Conservation (phyloP, 1,139 yeast species). For the Protomyces inouyei region DNA sequence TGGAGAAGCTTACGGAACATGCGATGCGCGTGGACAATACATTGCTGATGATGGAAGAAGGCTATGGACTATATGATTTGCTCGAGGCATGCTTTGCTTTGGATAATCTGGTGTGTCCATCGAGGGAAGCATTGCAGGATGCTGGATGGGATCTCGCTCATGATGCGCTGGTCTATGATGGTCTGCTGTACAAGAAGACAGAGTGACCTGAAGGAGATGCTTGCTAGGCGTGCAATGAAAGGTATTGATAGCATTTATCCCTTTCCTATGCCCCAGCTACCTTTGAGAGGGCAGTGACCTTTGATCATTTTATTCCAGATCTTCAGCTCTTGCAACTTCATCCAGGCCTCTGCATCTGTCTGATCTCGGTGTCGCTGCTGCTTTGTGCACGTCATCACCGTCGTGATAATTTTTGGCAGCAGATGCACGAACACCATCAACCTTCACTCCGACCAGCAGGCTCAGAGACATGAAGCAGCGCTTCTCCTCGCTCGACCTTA, state of each 20-base stretch:
- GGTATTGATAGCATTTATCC: too few species aligned
- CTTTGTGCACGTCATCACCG: too few species aligned
- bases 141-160: not conserved
- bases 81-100: not conserved
- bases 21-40: not conserved
- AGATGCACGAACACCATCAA: too few species aligned
- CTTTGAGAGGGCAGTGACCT: too few species aligned
- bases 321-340: too few species aligned
- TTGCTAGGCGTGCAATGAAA: too few species aligned
- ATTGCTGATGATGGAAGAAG: not conserved
- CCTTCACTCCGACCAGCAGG: too few species aligned
- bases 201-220: not conserved
- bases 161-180: not conserved
- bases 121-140: not conserved
- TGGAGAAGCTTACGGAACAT: not conserved
- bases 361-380: too few species aligned
- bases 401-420: too few species aligned
- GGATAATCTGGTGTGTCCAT: not conserved
- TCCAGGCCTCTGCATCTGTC: too few species aligned
- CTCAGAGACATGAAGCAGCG: conserved; percentile 55
- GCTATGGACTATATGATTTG: not conserved
- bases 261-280: too few species aligned
- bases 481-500: conserved; percentile 75
- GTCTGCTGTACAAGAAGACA: not conserved
- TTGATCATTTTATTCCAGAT: too few species aligned